Base-by-base conservation (phyloP, 257 asterid genomes). In the Fraxinus cuspidata region DNA sequence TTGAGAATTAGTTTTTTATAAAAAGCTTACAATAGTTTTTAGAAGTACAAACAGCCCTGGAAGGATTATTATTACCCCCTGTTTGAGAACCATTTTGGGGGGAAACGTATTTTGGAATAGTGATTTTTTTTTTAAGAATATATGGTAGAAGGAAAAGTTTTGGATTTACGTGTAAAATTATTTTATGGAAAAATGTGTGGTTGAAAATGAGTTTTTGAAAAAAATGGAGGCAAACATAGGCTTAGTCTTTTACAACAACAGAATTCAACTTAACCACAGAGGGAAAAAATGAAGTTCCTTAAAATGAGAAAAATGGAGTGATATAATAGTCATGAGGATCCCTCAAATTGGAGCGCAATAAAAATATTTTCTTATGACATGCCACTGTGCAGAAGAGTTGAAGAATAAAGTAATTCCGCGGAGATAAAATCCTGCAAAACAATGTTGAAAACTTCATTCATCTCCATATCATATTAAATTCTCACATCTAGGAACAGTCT, bases 351-450 rank as follows among this genome's bases (percentile, higher is more conserved):
- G 58, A 47, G 8, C 7, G 21, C 21, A 15, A 47, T 2, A 16
- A 47, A 47, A 47, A 15, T 4, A 15, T 16, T 47, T 47, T 44
- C 44, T 47, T 4, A 47, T 47, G 58, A 47, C 58, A 47, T 1
- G 58, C 58, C 58, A 47, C 58, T 47, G 58, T 16, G 7, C n/a
- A 47, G 8, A 47, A 47, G 21, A 47, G n/a, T 3, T 15, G 21
- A 47, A 47, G 58, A 47, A 47, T 47, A 47, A 56, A 21, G 65
- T 56, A 7, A 56, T n/a, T 11, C 25, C 21, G 12, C 2, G 16
- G 51, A 42, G 25, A 56, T 28, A 56, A 56, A 56, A n/a, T n/a
- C 65, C 65, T 56, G 65, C 65, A 56, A 56, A 56, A 56, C 65
- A 56, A 56, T 56, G 65, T 19, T 56, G 27, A n/a, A 56, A 56